Evolutionary conservation across 2,329 filamentous ascomycete genomes (phyloP), one percentile per base, ranked within the genome.

Genomic region (Chaetomiaceae sp.): DNA sequence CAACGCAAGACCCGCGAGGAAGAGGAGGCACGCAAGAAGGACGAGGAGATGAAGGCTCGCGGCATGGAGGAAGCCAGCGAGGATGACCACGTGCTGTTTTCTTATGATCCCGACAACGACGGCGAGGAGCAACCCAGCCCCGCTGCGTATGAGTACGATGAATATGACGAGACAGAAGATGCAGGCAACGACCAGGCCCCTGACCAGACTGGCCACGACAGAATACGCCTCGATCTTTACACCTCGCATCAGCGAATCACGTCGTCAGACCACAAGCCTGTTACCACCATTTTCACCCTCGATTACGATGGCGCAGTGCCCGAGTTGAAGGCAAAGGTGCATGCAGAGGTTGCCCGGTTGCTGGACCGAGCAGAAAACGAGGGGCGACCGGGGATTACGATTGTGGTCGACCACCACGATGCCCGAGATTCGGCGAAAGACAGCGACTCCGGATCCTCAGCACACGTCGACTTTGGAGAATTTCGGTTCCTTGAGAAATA

Each of bases 231-330:
- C 30, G 78, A 83, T 48, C 68, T 87, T 51, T 99, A 99, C 65
- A 82, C 84, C 0, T 92, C 91, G 0, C 89, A 97, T 62, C 93
- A 97, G 66, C 79, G 87, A 16, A 85, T 99, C 20, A 79, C 88
- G 14, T 96, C 92, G 0, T 97, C 92, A 0, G 93, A 99, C 61
- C 93, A 99, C 69, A 99, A 99, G 66, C 95, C 93, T 0, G 72
- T 99, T 2, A 81, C 85, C 52, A 89, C 90, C 1, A 73, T 91
- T 1, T 97, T 97, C 63, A 85, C 81, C 0, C 70, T 99, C 7
- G 85, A 86, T 39, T 96, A 93, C 63, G 88, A 96, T 55, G 86
- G 88, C 0, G 87, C 96, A 1, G 83, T 95, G 0, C 87, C 90
- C 0, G 85, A 92, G 23, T 72, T 96, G 21, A 96, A 95, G 65